phyloP scores from a whole-genome alignment of 805 yeast species.

The Suhomyces sp. region DNA sequence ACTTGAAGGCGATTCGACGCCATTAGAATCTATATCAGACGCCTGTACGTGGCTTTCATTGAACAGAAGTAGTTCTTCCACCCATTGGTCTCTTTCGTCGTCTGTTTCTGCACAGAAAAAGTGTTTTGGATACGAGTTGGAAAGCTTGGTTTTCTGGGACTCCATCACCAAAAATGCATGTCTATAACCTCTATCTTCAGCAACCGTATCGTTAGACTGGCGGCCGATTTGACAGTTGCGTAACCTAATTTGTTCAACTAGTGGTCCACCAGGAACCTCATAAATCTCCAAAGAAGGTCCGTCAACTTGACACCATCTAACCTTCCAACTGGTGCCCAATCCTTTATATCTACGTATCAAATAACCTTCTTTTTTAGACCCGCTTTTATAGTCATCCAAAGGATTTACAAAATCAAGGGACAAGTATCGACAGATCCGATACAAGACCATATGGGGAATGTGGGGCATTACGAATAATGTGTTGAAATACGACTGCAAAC shows the following conservation, averaged over 20 bases:
- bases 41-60: slow-evolving; percentile 15
- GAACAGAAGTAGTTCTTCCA: slow-evolving; percentile 41
- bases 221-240: slow-evolving; percentile 55
- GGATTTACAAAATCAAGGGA: slow-evolving; percentile 66
- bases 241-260: slow-evolving; percentile 51
- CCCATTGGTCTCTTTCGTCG: slow-evolving; percentile 73
- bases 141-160: slow-evolving; percentile 32
- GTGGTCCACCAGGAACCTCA: slow-evolving; percentile 55
- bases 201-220: slow-evolving; percentile 42
- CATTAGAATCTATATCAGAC: not conserved
- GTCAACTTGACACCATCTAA: slow-evolving; percentile 64
- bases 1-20: slow-evolving; percentile 6
- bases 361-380: slow-evolving; percentile 61
- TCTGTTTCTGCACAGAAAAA: slow-evolving; percentile 78
- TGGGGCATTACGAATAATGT: slow-evolving; percentile 56
- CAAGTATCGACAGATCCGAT: slow-evolving; percentile 59
- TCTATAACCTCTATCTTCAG: slow-evolving; percentile 48
- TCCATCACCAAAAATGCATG: slow-evolving; percentile 62
- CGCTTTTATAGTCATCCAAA: slow-evolving; percentile 50
- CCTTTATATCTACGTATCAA: slow-evolving; percentile 64
- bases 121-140: slow-evolving; percentile 47
- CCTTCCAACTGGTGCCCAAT: slow-evolving; percentile 62
- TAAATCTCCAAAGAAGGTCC: slow-evolving; percentile 55
- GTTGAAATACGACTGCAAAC: slow-evolving; percentile 57
- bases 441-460: slow-evolving; percentile 51